phyloP scores from a whole-genome alignment of 2,329 filamentous ascomycete species.

The Epichloe typhina region DNA sequence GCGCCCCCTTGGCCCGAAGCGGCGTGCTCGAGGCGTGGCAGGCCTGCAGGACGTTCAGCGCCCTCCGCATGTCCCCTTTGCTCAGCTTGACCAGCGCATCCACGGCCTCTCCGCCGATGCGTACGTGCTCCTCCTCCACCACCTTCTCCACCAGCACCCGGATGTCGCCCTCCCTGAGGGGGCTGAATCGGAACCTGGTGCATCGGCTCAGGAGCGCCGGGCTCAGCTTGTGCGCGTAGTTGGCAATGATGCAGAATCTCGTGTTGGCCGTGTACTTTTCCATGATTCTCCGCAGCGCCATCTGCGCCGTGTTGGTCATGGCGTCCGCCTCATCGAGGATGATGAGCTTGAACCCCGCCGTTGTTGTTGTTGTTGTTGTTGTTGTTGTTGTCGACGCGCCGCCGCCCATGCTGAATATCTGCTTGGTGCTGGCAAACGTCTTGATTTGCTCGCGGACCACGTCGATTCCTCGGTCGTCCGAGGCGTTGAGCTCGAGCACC shows the following conservation, averaged over 20 bases:
- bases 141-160: conserved; percentile 76
- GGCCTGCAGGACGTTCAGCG: conserved; percentile 89
- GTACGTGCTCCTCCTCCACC: conserved; percentile 72
- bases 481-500: conserved; percentile 95
- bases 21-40: conserved; percentile 87
- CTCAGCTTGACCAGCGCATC: conserved; percentile 76
- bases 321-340: conserved; percentile 98
- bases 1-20: conserved; percentile 44
- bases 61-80: conserved; percentile 91
- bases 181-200: conserved; percentile 89
- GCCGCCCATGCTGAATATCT: conserved; percentile 74
- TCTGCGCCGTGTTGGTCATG: conserved; percentile 98
- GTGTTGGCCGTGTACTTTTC: conserved; percentile 98
- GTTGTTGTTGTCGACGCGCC: conserved; percentile 28
- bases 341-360: conserved; percentile 86
- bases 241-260: conserved; percentile 94
- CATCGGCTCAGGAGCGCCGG: conserved; percentile 86
- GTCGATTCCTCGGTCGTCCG: conserved; percentile 93
- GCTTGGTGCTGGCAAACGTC: conserved; percentile 94
- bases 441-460: conserved; percentile 99
- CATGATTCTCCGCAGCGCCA: conserved; percentile 95
- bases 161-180: conserved; percentile 81
- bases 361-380: conserved; percentile 33
- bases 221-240: conserved; percentile 96
- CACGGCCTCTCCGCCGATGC: conserved; percentile 67